Conservation (phyloP, 768 basidiomycete species). For the Crassisporium funariophilum region DNA sequence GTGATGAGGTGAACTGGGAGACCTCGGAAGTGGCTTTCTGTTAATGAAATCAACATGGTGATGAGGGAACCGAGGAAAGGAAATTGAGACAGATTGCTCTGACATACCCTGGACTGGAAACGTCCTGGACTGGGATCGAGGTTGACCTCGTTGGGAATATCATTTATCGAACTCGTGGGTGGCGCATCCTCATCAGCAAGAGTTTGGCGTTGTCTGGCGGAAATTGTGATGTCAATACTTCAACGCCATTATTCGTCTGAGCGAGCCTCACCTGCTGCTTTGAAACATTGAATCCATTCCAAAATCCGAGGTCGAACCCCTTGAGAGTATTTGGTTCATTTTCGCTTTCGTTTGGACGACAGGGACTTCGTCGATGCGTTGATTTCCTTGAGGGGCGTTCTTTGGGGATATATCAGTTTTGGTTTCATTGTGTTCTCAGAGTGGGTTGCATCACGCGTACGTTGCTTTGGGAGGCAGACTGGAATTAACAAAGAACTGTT, state of each 20-base stretch:
- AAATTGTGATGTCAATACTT: not conserved
- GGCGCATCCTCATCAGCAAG: constrained; percentile 81
- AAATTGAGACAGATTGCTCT: not conserved
- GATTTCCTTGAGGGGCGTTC: constrained; percentile 54
- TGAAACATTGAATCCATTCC: constrained; percentile 88
- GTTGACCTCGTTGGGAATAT: constrained; percentile 64
- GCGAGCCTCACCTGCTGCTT: constrained; percentile 53
- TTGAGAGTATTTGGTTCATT: constrained; percentile 67
- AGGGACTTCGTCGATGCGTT: constrained; percentile 72
- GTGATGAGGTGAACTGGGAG: constrained; percentile 36
- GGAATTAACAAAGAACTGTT: too few relatives aligned
- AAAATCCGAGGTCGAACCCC: constrained; percentile 69
- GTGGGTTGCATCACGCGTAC: constrained; percentile 32
- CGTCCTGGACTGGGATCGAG: constrained; percentile 41
- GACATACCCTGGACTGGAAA: constrained; percentile 50
- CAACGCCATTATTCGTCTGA: constrained; percentile 12
- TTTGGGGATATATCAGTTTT: constrained; percentile 21
- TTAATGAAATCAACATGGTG: not conserved
- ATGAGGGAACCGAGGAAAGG: not conserved
- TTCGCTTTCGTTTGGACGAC: constrained; percentile 81
- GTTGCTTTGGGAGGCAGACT: constrained; percentile 68
- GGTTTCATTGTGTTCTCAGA: not conserved
- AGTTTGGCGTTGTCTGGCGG: constrained; percentile 56
- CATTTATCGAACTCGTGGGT: constrained; percentile 72
- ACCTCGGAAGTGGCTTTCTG: constrained; percentile 43